Evolutionary conservation across 345 rosid species (phyloP).

Genomic region (Gossypium ekmanianum): DNA sequence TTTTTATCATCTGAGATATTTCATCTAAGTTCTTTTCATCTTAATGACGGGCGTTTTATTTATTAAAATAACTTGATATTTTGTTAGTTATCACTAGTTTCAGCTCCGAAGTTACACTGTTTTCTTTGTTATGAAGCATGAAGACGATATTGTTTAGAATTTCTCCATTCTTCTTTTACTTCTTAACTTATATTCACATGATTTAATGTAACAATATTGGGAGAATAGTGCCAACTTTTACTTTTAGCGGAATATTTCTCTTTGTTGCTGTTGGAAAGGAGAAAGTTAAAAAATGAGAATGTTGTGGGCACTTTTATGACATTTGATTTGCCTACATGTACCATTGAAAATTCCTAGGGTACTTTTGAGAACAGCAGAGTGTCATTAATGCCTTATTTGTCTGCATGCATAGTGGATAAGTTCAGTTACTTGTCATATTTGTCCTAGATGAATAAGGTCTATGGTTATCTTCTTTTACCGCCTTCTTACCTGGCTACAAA

Average conservation of each 20-base stretch:
- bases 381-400: neutral
- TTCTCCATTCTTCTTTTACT: neutral
- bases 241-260: neutral
- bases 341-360: neutral
- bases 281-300: neutral
- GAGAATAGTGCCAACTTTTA: too few species aligned
- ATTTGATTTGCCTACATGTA: neutral
- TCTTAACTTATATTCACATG: neutral
- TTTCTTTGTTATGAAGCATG: neutral
- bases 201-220: too few species aligned
- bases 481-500: neutral
- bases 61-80: neutral
- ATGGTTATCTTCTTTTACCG: neutral
- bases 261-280: neutral
- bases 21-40: neutral
- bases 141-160: neutral
- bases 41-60: neutral
- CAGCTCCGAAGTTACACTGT: neutral
- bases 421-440: neutral
- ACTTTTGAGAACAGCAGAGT: neutral
- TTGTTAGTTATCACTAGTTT: slow-evolving; percentile 6
- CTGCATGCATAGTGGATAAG: neutral
- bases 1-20: neutral
- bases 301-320: neutral
- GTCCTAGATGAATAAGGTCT: neutral